Conservation (phyloP, 1,284 basidiomycete species). For the Pseudozyma sp. region DNA sequence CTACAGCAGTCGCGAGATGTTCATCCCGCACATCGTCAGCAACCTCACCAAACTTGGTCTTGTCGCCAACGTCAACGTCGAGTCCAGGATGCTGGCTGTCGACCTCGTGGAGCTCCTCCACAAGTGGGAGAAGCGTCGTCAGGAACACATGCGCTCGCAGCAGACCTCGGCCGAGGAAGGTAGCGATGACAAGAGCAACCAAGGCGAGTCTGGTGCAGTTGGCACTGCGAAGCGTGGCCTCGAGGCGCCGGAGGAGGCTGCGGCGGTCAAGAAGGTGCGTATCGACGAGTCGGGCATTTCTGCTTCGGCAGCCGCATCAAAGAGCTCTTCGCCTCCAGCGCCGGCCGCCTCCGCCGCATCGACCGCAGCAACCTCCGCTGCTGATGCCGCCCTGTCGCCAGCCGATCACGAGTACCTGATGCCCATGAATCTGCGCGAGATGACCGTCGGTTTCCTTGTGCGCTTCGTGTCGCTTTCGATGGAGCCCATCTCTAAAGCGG, state of each 20-base stretch:
- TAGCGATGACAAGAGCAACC: constrained; percentile 5
- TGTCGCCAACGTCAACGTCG: constrained; percentile 76
- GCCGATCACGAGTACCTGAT: constrained; percentile 60
- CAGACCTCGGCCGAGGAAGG: constrained; percentile 12
- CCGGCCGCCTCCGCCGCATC: constrained; percentile 4
- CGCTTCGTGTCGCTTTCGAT: constrained; percentile 81
- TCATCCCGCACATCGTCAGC: constrained; percentile 95
- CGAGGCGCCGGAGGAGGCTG: constrained; percentile 41
- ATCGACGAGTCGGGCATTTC: constrained; percentile 70
- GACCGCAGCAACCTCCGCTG: not conserved
- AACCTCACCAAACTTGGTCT: constrained; percentile 89
- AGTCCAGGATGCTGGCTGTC: constrained; percentile 77
- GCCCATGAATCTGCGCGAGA: constrained; percentile 63
- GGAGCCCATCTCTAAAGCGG: constrained; percentile 77
- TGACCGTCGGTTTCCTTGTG: constrained; percentile 91
- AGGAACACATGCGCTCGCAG: constrained; percentile 69
- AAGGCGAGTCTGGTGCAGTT: constrained; percentile 14
- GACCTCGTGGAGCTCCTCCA: constrained; percentile 70
- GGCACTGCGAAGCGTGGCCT: constrained; percentile 32
- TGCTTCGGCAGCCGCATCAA: constrained; percentile 62
- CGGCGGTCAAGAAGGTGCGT: constrained; percentile 70
- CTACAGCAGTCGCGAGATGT: constrained; percentile 90
- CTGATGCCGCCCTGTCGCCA: constrained; percentile 16
- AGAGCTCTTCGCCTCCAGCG: constrained; percentile 55
- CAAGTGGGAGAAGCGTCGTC: constrained; percentile 69